phyloP scores from a whole-genome alignment of 805 yeast genomes.

The Martiniozyma abietophila region DNA sequence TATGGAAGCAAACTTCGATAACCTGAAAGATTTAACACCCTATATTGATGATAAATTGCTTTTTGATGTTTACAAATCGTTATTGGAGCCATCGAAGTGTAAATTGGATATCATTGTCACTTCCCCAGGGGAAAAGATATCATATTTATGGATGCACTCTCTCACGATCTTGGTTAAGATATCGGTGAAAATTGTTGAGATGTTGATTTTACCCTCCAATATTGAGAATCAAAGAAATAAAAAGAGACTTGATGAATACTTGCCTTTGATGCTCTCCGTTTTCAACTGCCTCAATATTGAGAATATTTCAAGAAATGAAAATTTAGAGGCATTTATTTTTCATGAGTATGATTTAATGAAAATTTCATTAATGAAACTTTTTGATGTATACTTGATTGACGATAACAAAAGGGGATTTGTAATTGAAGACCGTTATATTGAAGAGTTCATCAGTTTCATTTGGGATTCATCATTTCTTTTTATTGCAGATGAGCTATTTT shows the following conservation, averaged over 20 bases:
- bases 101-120: conserved; percentile 28
- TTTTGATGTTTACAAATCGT: conserved; percentile 35
- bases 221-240: too few species aligned
- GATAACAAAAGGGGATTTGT: neutral
- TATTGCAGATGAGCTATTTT: conserved; percentile 38
- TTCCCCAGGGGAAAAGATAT: conserved; percentile 1
- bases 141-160: conserved; percentile 48
- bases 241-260: too few species aligned
- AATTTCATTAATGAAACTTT: conserved; percentile 21
- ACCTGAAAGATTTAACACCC: conserved; percentile 23
- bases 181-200: conserved; percentile 24
- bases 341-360: conserved; percentile 32
- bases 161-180: conserved; percentile 32
- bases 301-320: too few species aligned
- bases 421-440: conserved; percentile 24
- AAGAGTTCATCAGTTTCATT: conserved; percentile 37
- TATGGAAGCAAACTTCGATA: conserved; percentile 30
- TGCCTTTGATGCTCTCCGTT: too few species aligned
- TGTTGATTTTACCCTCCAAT: too few species aligned
- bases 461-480: conserved; percentile 55
- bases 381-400: conserved; percentile 32
- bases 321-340: conserved; percentile 12
- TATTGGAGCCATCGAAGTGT: conserved; percentile 42
- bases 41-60: conserved; percentile 38
- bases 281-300: too few species aligned